Evolutionary conservation across 176 grass and related monocot species (phyloP), one percentile per base, ranked within the genome.

Genomic region (Eleusine indica): DNA sequence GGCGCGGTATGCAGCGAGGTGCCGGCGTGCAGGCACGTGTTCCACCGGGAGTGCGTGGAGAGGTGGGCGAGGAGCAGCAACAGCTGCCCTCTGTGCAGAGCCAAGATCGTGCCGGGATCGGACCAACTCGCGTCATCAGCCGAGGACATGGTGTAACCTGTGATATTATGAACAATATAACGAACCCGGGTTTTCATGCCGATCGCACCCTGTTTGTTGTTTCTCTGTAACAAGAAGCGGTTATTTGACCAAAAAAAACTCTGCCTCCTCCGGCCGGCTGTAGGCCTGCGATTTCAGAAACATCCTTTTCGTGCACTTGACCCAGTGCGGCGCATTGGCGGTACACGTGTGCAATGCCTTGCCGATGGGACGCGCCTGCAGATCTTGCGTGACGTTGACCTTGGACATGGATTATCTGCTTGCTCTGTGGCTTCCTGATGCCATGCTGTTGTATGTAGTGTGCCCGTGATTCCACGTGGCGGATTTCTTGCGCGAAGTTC

Each of bases 321-420:
- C 49, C 9, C 17, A 0, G 49, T 6, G 51, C 73, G 49, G 73
- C 49, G 49, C 73, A 21, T 21, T 12, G 51, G 73, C 71, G 14
- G 44, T 8, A 52, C 71, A 30, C 71, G 71, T 53, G 48, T 74
- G 48, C 17, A 5, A 2, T n/a, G 73, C 73, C 51, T 13, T 40
- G 30, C 53, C 9, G 10, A 12, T 37, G 12, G 11, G 21, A 56
- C n/a, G 53, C 37, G 35, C 16, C 21, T 30, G 58, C 81, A 7
- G 43, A 66, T 83, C 71, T 75, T 35, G 71, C 71, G 43, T 56
- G 71, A 68, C 64, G 3, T 46, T 84, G 48, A 58, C 66, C 40
- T 57, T 0, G 65, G 6, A 25, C 74, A 48, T 37, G 0, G 41
- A 66, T 53, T 41, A 44, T 30, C 61, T 5, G 61, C 61, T 64